Conservation (phyloP, 2,329 filamentous ascomycete species). For the Cercospora citrullina region DNA sequence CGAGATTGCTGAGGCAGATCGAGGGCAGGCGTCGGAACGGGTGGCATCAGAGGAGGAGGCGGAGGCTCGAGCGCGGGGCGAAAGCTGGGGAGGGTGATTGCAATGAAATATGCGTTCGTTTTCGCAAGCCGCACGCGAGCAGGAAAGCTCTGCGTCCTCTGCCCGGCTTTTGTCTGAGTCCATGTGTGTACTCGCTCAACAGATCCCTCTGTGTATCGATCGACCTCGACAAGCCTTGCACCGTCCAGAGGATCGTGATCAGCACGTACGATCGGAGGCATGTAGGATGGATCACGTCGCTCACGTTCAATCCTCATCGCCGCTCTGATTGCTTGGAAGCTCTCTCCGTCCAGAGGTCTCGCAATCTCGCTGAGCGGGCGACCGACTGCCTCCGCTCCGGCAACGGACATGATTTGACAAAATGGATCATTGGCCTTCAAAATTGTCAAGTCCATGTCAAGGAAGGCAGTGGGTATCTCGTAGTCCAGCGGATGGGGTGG, state of each 20-base stretch:
- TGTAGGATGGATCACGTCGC: slow-evolving; percentile 50
- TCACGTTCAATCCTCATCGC: slow-evolving; percentile 51
- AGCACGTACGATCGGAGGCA: slow-evolving; percentile 51
- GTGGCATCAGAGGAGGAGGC: not conserved
- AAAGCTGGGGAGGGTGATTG: slow-evolving; percentile 42
- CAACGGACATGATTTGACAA: slow-evolving; percentile 43
- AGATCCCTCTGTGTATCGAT: slow-evolving; percentile 47
- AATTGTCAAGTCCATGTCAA: slow-evolving; percentile 51
- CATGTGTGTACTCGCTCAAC: slow-evolving; percentile 44
- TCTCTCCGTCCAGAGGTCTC: slow-evolving; percentile 44
- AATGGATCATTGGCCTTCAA: slow-evolving; percentile 50
- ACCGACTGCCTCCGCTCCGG: slow-evolving; percentile 41
- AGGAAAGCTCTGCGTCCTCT: slow-evolving; percentile 39
- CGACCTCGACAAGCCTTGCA: slow-evolving; percentile 46
- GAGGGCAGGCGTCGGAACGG: slow-evolving; percentile 5
- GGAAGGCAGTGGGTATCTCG: slow-evolving; percentile 43
- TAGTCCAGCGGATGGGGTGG: slow-evolving; percentile 19
- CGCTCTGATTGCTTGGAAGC: slow-evolving; percentile 47
- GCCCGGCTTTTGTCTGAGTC: slow-evolving; percentile 41
- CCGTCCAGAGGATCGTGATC: slow-evolving; percentile 47
- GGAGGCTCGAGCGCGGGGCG: slow-evolving; percentile 27
- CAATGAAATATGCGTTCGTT: slow-evolving; percentile 49
- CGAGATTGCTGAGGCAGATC: slow-evolving; percentile 12
- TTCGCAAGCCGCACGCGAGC: slow-evolving; percentile 44
- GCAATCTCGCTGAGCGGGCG: slow-evolving; percentile 48